These are phyloP conservation scores for Tolypocladium ophioglossoides DNA, from an alignment of 2,329 filamentous ascomycete genomes.

Conservation along the genomic window DNA sequence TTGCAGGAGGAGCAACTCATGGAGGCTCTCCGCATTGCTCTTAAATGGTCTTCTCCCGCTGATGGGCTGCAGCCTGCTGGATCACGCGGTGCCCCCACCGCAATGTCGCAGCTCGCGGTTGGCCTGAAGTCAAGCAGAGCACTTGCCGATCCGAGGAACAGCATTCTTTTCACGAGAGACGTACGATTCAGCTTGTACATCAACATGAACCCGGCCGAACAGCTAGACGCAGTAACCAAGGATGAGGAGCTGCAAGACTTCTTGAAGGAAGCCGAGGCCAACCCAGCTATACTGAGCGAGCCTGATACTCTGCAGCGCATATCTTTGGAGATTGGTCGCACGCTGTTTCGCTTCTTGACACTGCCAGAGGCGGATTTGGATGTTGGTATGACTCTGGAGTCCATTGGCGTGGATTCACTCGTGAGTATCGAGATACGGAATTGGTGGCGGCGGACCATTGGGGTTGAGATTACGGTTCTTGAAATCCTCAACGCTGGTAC, in stretches of 20 bases:
- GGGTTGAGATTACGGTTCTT: constrained; percentile 10
- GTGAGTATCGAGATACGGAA: constrained; percentile 12
- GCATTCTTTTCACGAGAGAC: constrained; percentile 1
- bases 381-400: neutral
- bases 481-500: constrained; percentile 5
- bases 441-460: constrained; percentile 11
- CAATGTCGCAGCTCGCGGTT: neutral
- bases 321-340: neutral
- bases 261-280: neutral
- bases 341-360: neutral
- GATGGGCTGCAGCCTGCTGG: neutral
- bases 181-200: constrained; percentile 1
- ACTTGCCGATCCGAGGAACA: neutral
- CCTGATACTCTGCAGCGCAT: neutral
- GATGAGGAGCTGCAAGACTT: neutral
- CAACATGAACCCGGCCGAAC: neutral
- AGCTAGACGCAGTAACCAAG: neutral
- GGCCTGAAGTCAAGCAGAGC: constrained; percentile 5
- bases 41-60: neutral
- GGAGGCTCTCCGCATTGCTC: neutral
- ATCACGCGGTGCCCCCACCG: neutral
- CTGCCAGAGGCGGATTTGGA: neutral
- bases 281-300: neutral
- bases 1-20: neutral
- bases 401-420: constrained; percentile 11